Conservation (phyloP, 306 rosid genomes). For the Cicer chorassanicum region DNA sequence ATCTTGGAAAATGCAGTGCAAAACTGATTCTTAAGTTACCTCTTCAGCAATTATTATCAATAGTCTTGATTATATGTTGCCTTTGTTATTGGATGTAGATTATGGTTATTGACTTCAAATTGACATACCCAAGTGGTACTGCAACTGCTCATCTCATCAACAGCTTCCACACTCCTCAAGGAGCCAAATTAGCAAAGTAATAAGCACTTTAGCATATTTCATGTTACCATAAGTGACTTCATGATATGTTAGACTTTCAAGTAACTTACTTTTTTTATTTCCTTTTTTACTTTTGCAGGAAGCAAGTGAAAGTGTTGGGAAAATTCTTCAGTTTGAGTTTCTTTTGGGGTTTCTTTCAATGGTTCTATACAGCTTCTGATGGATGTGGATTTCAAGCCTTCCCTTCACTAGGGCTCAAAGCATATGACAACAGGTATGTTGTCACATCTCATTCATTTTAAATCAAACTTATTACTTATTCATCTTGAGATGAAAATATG, state of each 20-base stretch:
- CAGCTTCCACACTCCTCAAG: slow-evolving; percentile 69
- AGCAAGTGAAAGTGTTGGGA: slow-evolving; percentile 59
- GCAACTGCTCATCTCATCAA: slow-evolving; percentile 69
- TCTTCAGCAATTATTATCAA: slow-evolving; percentile 13
- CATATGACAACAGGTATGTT: slow-evolving; percentile 48
- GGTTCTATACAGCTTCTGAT: slow-evolving; percentile 61
- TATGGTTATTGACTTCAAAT: slow-evolving; percentile 61
- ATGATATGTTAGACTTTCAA: slow-evolving; percentile 24
- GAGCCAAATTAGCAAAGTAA: slow-evolving; percentile 67
- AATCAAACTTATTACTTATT: slow-evolving; percentile 2
- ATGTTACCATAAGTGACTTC: slow-evolving; percentile 17
- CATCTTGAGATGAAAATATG: slow-evolving; percentile 17
- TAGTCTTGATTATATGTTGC: slow-evolving; percentile 25
- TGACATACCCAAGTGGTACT: slow-evolving; percentile 74
- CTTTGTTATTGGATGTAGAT: slow-evolving; percentile 46
- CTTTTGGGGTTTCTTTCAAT: slow-evolving; percentile 63
- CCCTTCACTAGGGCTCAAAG: slow-evolving; percentile 61
- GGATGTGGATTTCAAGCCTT: slow-evolving; percentile 56
- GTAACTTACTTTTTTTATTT: slow-evolving; percentile 22
- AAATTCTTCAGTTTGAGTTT: slow-evolving; percentile 60
- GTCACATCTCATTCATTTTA: slow-evolving; percentile 24
- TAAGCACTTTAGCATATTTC: slow-evolving; percentile 35
- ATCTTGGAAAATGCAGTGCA: slow-evolving; percentile 20
- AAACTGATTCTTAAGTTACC: not conserved
- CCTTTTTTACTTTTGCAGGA: slow-evolving; percentile 50